Base-by-base conservation (phyloP, 2,329 filamentous ascomycete genomes). In the Fusarium fracticaudum region DNA sequence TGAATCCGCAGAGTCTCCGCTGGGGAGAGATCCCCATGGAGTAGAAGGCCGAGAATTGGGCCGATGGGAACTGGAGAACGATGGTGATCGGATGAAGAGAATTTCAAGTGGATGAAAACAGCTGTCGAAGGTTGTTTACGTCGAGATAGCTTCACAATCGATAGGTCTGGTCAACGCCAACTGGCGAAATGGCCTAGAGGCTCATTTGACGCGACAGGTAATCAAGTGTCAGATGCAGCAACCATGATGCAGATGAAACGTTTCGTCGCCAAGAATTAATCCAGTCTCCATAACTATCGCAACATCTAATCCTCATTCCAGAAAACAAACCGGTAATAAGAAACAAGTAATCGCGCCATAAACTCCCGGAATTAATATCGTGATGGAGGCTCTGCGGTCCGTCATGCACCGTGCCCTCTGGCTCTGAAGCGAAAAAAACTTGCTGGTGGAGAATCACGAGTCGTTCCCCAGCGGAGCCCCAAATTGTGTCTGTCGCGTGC, bases 301-400 rank as follows among this genome's bases (percentile, higher is more conserved):
- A 55, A 29, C 63, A 35, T 33, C 1, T 17, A 8, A 15, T 33
- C 5, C 20, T 11, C 10, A 6, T 24, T n/a, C 31, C 6, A 38
- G 57, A 51, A 51, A 60, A 60, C 17, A 51, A 44, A 29, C 22
- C 50, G 37, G 64, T 18, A 66, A 44, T 45, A 44, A 38, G 26
- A 40, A 20, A 35, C 3, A n/a, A n/a, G n/a, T 24, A 26, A 8
- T n/a, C 45, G 18, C 41, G 22, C 33, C 35, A 60, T 29, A 11
- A 33, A n/a, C 4, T 4, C 4, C 35, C n/a, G 62, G 47, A 55
- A 51, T 47, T 54, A 59, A 59, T 40, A 59, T 48, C 31, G 66
- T 35, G 66, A 65, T 35, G 50, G 63, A 68, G 66, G 67, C 67
- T 70, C 67, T 70, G 67, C 66, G 51, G 65, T 38, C 37, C 31